Evolutionary conservation across 305 asterid genomes (phyloP), one percentile per base, ranked within the genome.

Genomic region (Solanum hybrid): DNA sequence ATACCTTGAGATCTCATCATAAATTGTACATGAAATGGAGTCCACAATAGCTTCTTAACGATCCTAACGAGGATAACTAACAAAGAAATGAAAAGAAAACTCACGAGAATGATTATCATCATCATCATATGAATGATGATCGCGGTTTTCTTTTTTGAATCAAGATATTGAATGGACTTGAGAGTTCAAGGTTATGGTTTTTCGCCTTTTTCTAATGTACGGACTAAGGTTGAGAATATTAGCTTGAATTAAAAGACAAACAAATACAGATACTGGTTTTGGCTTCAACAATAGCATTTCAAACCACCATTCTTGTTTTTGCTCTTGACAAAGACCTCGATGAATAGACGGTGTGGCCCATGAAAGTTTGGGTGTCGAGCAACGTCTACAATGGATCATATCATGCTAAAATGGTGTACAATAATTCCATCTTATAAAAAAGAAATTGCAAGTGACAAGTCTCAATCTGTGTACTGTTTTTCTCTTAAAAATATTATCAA

Each of bases 1-100:
- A 96, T 92, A 8, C 98, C 97, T 92, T 95, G 99, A 1, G 90
- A 89, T 12, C 86, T 92, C 96, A 96, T 92, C 46, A 46, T 6
- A 84, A 74, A 13, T n/a, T 90, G 92, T 35, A 91, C 61, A 34
- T 84, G 85, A 67, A 92, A 80, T 13, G 97, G 98, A 64, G 89
- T 92, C 89, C 92, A 89, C 93, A 94, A 95, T 90, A 91, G 79
- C 88, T 92, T 95, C 79, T 93, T 89, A 10, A 94, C 33, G 22
- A 94, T 77, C 86, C 89, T 86, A 81, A 90, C 7, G 1, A 94
- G 87, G 29, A 46, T 73, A 29, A 90, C 75, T 46, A 93, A 36
- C 86, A 91, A 51, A 88, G 89, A 92, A n/a, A 91, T 29, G 76
- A 90, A 89, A 28, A 94, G 37, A 90, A 86, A 33, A 92, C 78